Base-by-base conservation (phyloP, 2,329 filamentous ascomycete species). In the Trichoderma simmonsii region DNA sequence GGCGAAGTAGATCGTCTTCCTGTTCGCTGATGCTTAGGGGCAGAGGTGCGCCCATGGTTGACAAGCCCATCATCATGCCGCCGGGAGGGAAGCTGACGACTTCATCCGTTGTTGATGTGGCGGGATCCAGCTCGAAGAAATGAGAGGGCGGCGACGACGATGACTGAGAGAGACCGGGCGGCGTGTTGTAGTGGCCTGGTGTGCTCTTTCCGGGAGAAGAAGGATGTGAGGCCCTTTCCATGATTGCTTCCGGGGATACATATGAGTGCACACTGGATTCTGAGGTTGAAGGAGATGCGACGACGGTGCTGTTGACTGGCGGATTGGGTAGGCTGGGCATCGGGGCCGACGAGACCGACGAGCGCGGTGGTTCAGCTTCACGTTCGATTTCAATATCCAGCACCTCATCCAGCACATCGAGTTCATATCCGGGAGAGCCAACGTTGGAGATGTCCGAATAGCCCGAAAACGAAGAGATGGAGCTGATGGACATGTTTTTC, bases 121-220 rank as follows among this genome's bases (percentile, higher is more conserved):
- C 82, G 54, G 82, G 79, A 56, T 86, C 84, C 71, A 83, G 78
- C 56, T 86, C 82, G 75, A 86, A 88, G 78, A 83, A 86, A 59
- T 81, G 83, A n/a, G 78, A 76, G 6, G 84, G 86, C 4, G 88
- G 88, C 28, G 88, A 90, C 21, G 88, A 90, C 15, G 87, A 87
- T 26, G 88, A 88, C 73, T 88, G 85, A n/a, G 88, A 89, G 34
- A 90, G 85, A 73, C 87, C 88, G 1, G 88, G 88, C 5, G 88
- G 87, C 4, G 88, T 88, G 79, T 86, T 87, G 79, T 85, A 87
- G 71, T 86, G 84, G 79, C 87, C 87, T 21, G 80, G 78, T 4
- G 80, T 78, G 77, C 85, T 87, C 80, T 86, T 88, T 43, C 85
- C 81, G 1, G 87, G 86, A 11, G 87, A 87, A 8, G 76, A 77